Conservation (phyloP, 257 asterid genomes). For the Ophiorrhiza pumila region DNA sequence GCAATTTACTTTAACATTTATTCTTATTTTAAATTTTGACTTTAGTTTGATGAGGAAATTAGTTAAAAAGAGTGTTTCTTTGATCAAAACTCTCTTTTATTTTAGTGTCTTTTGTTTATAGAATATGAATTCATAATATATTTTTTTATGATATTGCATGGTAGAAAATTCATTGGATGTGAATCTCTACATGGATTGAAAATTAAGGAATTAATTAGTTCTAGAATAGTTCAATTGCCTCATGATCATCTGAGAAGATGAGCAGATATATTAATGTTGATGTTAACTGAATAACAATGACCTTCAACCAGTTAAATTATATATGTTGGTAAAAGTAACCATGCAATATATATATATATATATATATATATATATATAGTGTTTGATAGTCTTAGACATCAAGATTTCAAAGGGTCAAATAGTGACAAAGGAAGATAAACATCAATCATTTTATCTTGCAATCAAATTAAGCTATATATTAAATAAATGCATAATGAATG, state of each 20-base stretch:
- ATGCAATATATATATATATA: too few relatives aligned
- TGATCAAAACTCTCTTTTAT: too few relatives aligned
- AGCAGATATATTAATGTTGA: background rate
- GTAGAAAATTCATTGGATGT: too few relatives aligned
- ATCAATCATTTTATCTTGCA: conserved; percentile 10
- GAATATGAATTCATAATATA: too few relatives aligned
- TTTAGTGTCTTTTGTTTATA: too few relatives aligned
- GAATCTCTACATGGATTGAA: too few relatives aligned
- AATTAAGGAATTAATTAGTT: background rate
- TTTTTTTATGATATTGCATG: too few relatives aligned
- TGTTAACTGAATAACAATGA: background rate
- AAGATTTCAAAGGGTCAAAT: background rate
- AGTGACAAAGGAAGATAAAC: background rate
- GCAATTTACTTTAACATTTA: too few relatives aligned
- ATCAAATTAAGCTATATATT: background rate
- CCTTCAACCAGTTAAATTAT: background rate
- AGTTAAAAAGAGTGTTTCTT: background rate
- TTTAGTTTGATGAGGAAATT: too few relatives aligned
- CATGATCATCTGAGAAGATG: background rate
- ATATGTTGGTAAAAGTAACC: conserved; percentile 5
- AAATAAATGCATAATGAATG: background rate
- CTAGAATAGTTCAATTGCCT: background rate
- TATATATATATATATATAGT: too few relatives aligned
- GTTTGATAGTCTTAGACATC: background rate
- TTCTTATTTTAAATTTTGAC: too few relatives aligned